Evolutionary conservation across 352 stramenopile species (phyloP), one percentile per base, ranked within the genome.

Genomic region (Sclerospora graminicola): DNA sequence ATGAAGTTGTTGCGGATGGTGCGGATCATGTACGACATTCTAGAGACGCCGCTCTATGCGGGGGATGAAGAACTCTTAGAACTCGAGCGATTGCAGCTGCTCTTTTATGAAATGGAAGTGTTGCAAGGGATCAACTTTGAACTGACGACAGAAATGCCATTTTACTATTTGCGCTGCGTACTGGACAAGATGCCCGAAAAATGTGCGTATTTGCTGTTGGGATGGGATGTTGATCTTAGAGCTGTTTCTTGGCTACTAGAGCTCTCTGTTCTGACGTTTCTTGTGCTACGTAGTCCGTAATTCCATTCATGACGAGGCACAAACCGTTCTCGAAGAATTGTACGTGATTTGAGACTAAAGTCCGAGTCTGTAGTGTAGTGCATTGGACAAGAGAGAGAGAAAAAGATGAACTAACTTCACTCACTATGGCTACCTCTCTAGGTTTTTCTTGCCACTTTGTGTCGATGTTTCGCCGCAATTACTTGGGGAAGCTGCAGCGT

Each of bases 1-100:
- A 92, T 92, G 80, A 88, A 88, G 54, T 52, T 92, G 32, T 49
- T 92, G 21, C 80, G 77, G 5, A 92, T 92, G 80, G 77, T 89
- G 30, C 66, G 74, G 36, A 69, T 77, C 26, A 92, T 89, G 77
- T 82, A 89, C 54, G 77, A 89, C 42, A 87, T 89, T 28, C 47
- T 92, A 19, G 77, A 92, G 51, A 66, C 53, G 0, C 75, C 77
- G 4, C 48, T 92, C 15, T 52, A 87, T 32, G 62, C 60, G 28
- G 80, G 80, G 5, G 70, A 89, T 35, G 80, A 92, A 58, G 80
- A 92, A 21, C 54, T 89, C n/a, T 49, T 89, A n/a, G 80, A 92
- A 35, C 59, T 92, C 11, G 80, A 92, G 53, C 80, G 80, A 11
- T 66, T 92, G 53, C 80, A 89, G 42, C 46, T 92, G 45, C 63